Base-by-base conservation (phyloP, 768 basidiomycete species). In the Podaxis carcinomalis region DNA sequence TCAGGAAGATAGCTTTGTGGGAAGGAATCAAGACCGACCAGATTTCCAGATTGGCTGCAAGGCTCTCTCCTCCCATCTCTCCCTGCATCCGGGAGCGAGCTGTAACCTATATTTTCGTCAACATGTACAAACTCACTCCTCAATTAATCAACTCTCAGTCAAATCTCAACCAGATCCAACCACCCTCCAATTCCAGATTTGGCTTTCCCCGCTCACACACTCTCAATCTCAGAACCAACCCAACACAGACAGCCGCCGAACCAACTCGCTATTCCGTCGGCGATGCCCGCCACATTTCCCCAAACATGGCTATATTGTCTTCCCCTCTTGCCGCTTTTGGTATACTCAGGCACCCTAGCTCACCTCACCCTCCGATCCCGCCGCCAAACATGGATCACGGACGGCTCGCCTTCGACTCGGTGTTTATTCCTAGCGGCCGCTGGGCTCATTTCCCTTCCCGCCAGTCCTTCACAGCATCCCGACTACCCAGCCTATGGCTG, bases 61-160 rank as follows among this genome's bases (percentile, higher is more conserved):
- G n/a, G 7, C 50, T 40, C 27, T 36, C n/a, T 36, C n/a, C 56
- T 57, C 56, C 32, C 58, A 55, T 46, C 51, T 44, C 53, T 32
- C 35, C 6, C 52, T 53, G 52, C 46, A 10, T 25, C 28, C 58
- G 57, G 52, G 56, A 64, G 62, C 70, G 61, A 42, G 59, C 59
- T 67, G 16, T 25, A 56, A 27, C 21, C 57, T 25, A 61, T 62
- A 64, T 68, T 66, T 69, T 67, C 66, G 67, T 66, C 68, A 68
- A 66, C 58, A 56, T 56, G 57, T 65, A 57, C 62, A 64, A 68
- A 68, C 67, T 62, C 64, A 42, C 51, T 25, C 47, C 62, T 58
- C 67, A 65, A 66, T 65, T 66, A 65, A 69, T 69, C 68, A 65
- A 64, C 65, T 66, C 68, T 61, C 47, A 28, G 23, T 37, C 56